A percentile compares a stretch with the other conserved stretches of the same genome.
Conservation (phyloP, 2,329 filamentous ascomycete genomes). For the Waltergamsia citrina region DNA sequence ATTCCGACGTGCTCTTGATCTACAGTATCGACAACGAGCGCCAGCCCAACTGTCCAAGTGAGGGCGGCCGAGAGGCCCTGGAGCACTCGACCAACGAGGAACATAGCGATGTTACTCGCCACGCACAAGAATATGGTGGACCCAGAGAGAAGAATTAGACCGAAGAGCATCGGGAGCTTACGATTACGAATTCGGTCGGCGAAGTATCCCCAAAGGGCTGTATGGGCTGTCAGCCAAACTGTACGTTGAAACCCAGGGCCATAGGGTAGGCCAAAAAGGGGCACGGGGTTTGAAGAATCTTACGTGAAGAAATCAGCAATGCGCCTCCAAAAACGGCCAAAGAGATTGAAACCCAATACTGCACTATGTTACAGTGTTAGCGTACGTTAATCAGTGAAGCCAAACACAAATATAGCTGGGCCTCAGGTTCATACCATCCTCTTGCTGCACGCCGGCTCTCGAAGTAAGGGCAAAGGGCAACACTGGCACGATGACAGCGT, state of each 20-base stretch:
- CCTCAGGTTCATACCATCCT: slow-evolving; percentile 8
- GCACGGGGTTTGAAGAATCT: slow-evolving; percentile 7
- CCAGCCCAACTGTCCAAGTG: slow-evolving; percentile 25
- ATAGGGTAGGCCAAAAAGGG: too few species aligned
- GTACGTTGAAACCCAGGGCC: too few species aligned
- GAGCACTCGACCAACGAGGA: slow-evolving; percentile 19
- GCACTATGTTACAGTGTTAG: slow-evolving; percentile 9
- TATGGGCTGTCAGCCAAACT: slow-evolving; percentile 1
- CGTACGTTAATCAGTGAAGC: not conserved
- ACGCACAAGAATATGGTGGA: slow-evolving; percentile 21
- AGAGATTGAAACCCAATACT: slow-evolving; percentile 25
- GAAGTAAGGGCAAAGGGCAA: slow-evolving; percentile 18
- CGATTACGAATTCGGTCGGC: slow-evolving; percentile 22
- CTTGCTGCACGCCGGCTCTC: slow-evolving; percentile 13
- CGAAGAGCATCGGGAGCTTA: slow-evolving; percentile 20
- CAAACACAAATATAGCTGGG: not conserved
- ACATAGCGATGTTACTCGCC: slow-evolving; percentile 17
- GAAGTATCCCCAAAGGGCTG: slow-evolving; percentile 24
- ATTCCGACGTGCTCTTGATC: slow-evolving; percentile 18
- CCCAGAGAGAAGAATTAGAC: slow-evolving; percentile 17
- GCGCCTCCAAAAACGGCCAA: slow-evolving; percentile 21
- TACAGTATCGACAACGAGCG: slow-evolving; percentile 23
- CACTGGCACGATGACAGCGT: slow-evolving; percentile 22
- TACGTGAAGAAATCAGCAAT: slow-evolving; percentile 19
- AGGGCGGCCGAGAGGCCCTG: slow-evolving; percentile 22